These are phyloP conservation scores for Plantago ovata DNA, from an alignment of 257 asterid species.

Conservation along the genomic window DNA sequence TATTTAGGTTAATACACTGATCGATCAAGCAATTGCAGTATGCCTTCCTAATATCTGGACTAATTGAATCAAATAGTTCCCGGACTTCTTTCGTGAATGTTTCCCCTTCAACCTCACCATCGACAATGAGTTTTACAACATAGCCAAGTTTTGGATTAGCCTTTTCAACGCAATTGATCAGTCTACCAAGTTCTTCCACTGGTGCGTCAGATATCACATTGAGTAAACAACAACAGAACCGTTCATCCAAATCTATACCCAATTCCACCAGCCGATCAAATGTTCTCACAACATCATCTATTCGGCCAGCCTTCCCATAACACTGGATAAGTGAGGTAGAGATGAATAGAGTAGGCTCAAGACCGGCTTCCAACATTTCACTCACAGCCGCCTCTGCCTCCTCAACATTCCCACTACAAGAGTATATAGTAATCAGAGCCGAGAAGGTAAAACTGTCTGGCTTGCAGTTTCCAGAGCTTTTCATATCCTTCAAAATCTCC, in stretches of 20 bases:
- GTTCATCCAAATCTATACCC: slow-evolving; percentile 65
- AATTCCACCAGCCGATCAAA: slow-evolving; percentile 49
- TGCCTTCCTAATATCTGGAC: slow-evolving; percentile 60
- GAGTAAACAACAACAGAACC: slow-evolving; percentile 77
- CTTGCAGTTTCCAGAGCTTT: slow-evolving; percentile 38
- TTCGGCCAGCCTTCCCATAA: slow-evolving; percentile 77
- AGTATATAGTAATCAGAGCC: slow-evolving; percentile 63
- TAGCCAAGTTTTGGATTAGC: slow-evolving; percentile 63
- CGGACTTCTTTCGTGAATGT: slow-evolving; percentile 32
- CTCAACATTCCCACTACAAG: slow-evolving; percentile 78
- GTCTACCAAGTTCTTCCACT: slow-evolving; percentile 43
- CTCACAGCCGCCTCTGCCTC: slow-evolving; percentile 66
- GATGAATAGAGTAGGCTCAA: slow-evolving; percentile 65
- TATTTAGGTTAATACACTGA: slow-evolving; percentile 58
- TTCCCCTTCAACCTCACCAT: slow-evolving; percentile 24
- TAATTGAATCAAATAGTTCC: slow-evolving; percentile 46
- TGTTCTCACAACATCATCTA: slow-evolving; percentile 73
- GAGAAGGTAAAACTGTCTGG: slow-evolving; percentile 87
- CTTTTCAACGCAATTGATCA: slow-evolving; percentile 53
- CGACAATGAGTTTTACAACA: slow-evolving; percentile 49
- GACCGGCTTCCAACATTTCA: slow-evolving; percentile 79
- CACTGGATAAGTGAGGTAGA: slow-evolving; percentile 85
- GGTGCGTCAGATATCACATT: slow-evolving; percentile 61
- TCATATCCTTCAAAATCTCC: slow-evolving; percentile 77
- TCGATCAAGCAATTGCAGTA: slow-evolving; percentile 54